A percentile compares a stretch with the other conserved stretches of the same genome.
phyloP scores from a whole-genome alignment of 768 basidiomycete species.

The Lentinus tigrinus region DNA sequence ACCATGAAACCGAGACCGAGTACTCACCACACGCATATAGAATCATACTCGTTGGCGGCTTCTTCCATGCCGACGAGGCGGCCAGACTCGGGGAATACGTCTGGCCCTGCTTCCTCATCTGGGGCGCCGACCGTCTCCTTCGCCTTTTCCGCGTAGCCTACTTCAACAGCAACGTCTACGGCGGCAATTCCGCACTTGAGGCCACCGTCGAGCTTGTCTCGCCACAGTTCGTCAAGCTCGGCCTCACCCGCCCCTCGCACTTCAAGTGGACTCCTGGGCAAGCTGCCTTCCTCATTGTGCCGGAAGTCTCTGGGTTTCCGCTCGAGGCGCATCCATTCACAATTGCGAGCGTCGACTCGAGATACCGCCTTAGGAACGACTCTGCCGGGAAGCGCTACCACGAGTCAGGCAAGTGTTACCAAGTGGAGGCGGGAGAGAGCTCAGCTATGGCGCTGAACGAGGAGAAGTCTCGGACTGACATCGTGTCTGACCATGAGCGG shows the following conservation, averaged over 20 bases:
- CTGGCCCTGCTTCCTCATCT: conserved; percentile 52
- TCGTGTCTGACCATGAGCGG: conserved; percentile 30
- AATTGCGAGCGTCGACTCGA: conserved; percentile 35
- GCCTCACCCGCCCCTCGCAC: conserved; percentile 41
- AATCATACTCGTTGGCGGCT: conserved; percentile 32
- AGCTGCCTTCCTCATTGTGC: conserved; percentile 50
- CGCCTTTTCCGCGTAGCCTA: conserved; percentile 44
- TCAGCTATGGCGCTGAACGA: neutral
- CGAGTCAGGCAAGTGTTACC: too few species aligned
- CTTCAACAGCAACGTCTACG: conserved; percentile 42
- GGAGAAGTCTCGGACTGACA: neutral
- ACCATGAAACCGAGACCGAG: neutral
- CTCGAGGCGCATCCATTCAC: conserved; percentile 65
- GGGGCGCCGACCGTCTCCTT: conserved; percentile 53
- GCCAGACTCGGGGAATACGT: conserved; percentile 34
- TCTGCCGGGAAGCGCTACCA: neutral
- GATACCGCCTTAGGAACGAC: conserved; percentile 4
- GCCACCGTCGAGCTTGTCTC: conserved; percentile 44
- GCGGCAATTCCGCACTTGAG: conserved; percentile 28
- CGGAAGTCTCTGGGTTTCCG: conserved; percentile 41
- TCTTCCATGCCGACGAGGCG: conserved; percentile 26
- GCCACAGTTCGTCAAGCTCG: conserved; percentile 46
- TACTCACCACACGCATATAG: conserved; percentile 16
- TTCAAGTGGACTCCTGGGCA: conserved; percentile 60
- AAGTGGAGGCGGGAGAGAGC: conserved; percentile 6